Evolutionary conservation across 208 protist species (phyloP), one percentile per base, ranked within the genome.

Genomic region (Strigomonas culicis): DNA sequence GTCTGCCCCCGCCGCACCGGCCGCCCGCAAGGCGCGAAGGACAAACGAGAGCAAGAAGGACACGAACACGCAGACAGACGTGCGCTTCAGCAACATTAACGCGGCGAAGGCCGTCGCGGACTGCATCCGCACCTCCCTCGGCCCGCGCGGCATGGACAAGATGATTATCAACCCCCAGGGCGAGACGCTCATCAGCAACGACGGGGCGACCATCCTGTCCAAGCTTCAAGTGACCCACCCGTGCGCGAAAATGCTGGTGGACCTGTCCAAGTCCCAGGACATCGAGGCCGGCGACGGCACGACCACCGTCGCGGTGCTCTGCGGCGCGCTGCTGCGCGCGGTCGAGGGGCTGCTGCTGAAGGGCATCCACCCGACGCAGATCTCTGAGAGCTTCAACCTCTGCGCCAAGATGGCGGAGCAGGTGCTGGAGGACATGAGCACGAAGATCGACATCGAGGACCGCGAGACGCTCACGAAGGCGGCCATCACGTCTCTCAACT

Each of bases 211-310:
- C 17, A 99, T 99, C 71, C 77, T 99, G 22, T 86, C 97, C 46
- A 82, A 98, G 47, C 89, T 99, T 52, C 77, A 98, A 61, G 92
- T 99, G 28, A 79, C 80, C 24, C 98, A 99, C 84, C 98, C 98
- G 55, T 95, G 94, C 56, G 98, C 98, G 21, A 99, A 98, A 78
- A 99, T 99, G 97, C 88, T 99, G 22, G 97, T 99, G 25, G 98
- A 99, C 59, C 75, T 99, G 24, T 98, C 97, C 44, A 98, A 99
- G 71, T 86, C 98, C 7, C 98, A 99, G 77, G 98, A 99, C 74
- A 88, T 99, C 69, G 98, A 99, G 75, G 98, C 98, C n/a, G 99
- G 99, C 53, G 99, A 99, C 75, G 99, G 99, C 59, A 99, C 99
- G 4, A 99, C 99, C 19, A 98, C 95, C 36, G 98, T 99, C 1